These are phyloP conservation scores for Chalciporus chontae DNA, from an alignment of 768 basidiomycete species.

Conservation along the genomic window DNA sequence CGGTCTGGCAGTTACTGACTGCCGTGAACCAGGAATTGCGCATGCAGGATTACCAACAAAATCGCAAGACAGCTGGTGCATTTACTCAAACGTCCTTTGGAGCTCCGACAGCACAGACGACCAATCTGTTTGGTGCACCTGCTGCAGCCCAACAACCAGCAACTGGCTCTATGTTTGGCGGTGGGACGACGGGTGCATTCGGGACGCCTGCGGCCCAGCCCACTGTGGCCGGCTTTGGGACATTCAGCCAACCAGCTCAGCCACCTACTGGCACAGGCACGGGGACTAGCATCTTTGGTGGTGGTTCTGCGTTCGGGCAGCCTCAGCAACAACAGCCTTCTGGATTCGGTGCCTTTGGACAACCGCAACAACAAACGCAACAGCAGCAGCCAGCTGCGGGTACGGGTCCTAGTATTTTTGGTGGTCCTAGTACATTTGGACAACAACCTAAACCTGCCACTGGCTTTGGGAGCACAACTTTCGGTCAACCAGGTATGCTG, in stretches of 20 bases:
- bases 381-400: conserved; percentile 36
- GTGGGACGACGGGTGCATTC: conserved; percentile 19
- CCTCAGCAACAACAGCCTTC: conserved; percentile 32
- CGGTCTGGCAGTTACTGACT: background rate
- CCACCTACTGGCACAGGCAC: conserved; percentile 30
- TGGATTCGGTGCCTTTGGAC: conserved; percentile 53
- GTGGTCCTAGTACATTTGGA: conserved; percentile 30
- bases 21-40: conserved; percentile 57
- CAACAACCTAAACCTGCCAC: conserved; percentile 32
- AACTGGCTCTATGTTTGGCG: conserved; percentile 30
- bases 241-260: conserved; percentile 37
- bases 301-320: conserved; percentile 39
- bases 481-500: conserved; percentile 23
- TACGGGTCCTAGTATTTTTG: conserved; percentile 32
- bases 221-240: conserved; percentile 27
- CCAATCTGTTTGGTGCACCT: conserved; percentile 26
- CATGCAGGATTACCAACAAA: conserved; percentile 70
- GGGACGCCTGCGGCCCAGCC: conserved; percentile 27
- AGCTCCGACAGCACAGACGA: conserved; percentile 24
- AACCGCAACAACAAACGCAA: conserved; percentile 32
- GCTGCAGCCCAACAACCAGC: conserved; percentile 27
- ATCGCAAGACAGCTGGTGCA: conserved; percentile 64
- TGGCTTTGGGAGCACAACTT: conserved; percentile 24
- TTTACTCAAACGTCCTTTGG: conserved; percentile 49
- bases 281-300: conserved; percentile 42